Evolutionary conservation across 1,284 basidiomycete species (phyloP), one percentile per base, ranked within the genome.

Genomic region (Sutorius eximius): DNA sequence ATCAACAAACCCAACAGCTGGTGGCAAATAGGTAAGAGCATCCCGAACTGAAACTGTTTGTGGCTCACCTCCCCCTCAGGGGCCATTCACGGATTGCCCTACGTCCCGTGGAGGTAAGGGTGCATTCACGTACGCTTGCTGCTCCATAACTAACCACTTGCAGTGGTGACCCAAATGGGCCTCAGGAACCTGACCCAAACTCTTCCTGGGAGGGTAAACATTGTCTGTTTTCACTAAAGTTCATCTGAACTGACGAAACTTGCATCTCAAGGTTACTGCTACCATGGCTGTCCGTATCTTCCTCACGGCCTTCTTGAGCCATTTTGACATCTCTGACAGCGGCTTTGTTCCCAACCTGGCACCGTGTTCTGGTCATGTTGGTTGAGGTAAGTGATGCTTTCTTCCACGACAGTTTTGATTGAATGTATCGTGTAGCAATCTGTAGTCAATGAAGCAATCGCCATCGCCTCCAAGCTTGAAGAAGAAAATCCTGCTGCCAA

Each of bases 281-380:
- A 57, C n/a, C 61, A 62, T 36, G 32, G 15, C 13, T 46, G 61
- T 65, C n/a, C 7, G 58, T 49, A 7, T 5, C 8, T 32, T 2
- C 12, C 3, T 10, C 7, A 3, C 1, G 1, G 6, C 3, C 15
- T 22, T 45, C 13, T 32, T 2, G 3, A 44, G 7, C 2, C 8
- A 10, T 12, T 12, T 20, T 65, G 40, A 62, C 29, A 41, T 40
- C 34, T 15, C 13, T 2, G 45, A 52, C 44, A 62, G 61, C 58
- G 32, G 46, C 60, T 29, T 10, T 62, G 13, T 62, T 62, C 44
- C 61, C 61, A 15, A 29, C 62, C n/a, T 62, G 61, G 61, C 61
- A 62, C 11, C 60, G 61, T 38, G 40, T 63, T 16, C 37, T 45
- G 5, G 0, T 57, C n/a, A 7, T 62, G 42, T 40, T 62, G 32